phyloP scores from a whole-genome alignment of 805 yeast genomes.

The Cyberlindnera mycetangii region DNA sequence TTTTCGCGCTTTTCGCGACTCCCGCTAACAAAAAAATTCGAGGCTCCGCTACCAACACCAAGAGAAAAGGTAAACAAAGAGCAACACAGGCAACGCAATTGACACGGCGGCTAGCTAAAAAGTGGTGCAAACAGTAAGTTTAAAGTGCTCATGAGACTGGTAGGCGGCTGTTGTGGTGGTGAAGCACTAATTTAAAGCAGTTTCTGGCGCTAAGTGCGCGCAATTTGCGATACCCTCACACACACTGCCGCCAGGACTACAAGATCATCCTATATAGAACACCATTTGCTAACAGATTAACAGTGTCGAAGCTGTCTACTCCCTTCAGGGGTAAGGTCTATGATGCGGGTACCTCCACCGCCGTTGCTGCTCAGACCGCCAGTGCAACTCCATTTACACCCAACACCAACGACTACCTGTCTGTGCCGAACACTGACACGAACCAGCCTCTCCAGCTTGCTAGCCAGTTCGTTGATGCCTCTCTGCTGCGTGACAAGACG shows the following conservation, averaged over 20 bases:
- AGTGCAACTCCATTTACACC: slow-evolving; percentile 14
- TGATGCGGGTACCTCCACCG: slow-evolving; percentile 9
- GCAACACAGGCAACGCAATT: neutral
- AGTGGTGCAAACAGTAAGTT: neutral
- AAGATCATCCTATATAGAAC: neutral
- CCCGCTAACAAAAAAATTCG: neutral
- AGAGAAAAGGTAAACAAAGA: slow-evolving; percentile 4
- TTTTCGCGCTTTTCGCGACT: neutral
- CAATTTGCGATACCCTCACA: too few species aligned
- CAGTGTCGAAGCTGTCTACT: slow-evolving; percentile 26
- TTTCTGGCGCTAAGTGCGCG: neutral
- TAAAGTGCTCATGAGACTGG: neutral
- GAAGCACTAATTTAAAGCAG: neutral
- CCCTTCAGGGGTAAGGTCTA: slow-evolving; percentile 25
- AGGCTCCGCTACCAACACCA: neutral
- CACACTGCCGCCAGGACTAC: too few species aligned
- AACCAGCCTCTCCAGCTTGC: slow-evolving; percentile 51
- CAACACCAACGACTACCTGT: slow-evolving; percentile 31
- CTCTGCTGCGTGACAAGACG: slow-evolving; percentile 56
- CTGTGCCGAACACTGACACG: slow-evolving; percentile 31
- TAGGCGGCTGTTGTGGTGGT: neutral
- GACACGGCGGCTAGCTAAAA: neutral
- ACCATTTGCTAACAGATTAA: slow-evolving; percentile 8
- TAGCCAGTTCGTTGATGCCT: slow-evolving; percentile 56
- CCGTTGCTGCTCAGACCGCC: slow-evolving; percentile 11